Conservation (phyloP, 1,139 yeast genomes). For the Zhuliangozyma parablackwelliae region DNA sequence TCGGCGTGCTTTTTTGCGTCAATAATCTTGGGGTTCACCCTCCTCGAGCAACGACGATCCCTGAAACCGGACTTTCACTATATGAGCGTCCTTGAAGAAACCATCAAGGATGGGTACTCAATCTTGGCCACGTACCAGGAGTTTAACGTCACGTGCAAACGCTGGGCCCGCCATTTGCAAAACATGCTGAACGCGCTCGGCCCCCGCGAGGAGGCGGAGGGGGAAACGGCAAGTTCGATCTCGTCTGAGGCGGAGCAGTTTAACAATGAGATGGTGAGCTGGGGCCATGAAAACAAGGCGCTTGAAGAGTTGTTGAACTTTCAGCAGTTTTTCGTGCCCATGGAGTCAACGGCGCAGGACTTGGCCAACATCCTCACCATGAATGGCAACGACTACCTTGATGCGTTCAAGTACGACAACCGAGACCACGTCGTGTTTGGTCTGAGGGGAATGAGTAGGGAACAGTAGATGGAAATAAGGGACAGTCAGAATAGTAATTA, state of each 20-base stretch:
- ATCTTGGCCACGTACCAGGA: slow-evolving; percentile 6
- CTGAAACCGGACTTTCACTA: slow-evolving; percentile 10
- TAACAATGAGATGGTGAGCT: slow-evolving; percentile 10
- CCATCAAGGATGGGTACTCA: slow-evolving; percentile 9
- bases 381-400: slow-evolving; percentile 3
- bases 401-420: slow-evolving; percentile 8
- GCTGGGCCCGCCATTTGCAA: slow-evolving; percentile 10
- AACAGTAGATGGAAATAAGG: no score
- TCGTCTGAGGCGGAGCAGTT: slow-evolving; percentile 7
- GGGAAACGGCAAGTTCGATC: slow-evolving; percentile 2
- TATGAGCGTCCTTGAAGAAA: slow-evolving; percentile 10
- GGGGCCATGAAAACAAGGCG: slow-evolving; percentile 9
- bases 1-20: slow-evolving; percentile 10
- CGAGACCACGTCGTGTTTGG: slow-evolving; percentile 8
- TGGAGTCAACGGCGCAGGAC: slow-evolving; percentile 1
- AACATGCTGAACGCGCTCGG: slow-evolving; percentile 10
- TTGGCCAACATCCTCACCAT: slow-evolving; percentile 5
- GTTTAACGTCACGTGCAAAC: slow-evolving; percentile 10
- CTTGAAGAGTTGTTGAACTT: slow-evolving; percentile 11
- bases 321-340: slow-evolving; percentile 10
- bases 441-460: neutral
- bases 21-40: slow-evolving; percentile 10
- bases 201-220: neutral
- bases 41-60: slow-evolving; percentile 10
- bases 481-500: no score